phyloP scores from a whole-genome alignment of 2,329 filamentous ascomycete species.

The Colletotrichum magnum region DNA sequence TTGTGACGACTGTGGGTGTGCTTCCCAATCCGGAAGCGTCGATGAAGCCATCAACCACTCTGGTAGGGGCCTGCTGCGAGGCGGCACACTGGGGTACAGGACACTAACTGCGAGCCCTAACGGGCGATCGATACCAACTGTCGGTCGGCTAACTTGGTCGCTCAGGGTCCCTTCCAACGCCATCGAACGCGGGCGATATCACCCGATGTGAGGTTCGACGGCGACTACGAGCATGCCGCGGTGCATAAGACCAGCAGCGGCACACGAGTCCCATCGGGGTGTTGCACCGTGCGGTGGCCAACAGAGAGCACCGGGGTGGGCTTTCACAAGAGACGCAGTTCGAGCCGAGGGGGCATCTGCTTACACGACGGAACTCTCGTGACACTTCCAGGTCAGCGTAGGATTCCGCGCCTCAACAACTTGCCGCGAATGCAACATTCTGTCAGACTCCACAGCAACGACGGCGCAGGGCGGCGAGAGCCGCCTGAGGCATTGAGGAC shows the following conservation, averaged over 20 bases:
- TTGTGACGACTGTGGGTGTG: slow-evolving; percentile 29
- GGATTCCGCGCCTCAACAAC: slow-evolving; percentile 30
- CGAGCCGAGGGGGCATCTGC: not conserved
- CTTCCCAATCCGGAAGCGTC: slow-evolving; percentile 27
- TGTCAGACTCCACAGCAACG: slow-evolving; percentile 9
- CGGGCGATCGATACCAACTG: slow-evolving; percentile 24
- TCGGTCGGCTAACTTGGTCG: slow-evolving; percentile 7
- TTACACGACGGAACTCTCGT: not conserved
- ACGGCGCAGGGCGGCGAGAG: slow-evolving; percentile 13
- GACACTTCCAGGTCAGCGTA: slow-evolving; percentile 25
- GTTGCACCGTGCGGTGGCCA: not conserved
- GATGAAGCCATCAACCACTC: slow-evolving; percentile 13
- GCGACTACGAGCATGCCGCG: not conserved
- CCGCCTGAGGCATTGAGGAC: slow-evolving; percentile 10
- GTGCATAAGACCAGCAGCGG: not conserved
- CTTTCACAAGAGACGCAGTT: not conserved
- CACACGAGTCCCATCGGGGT: not conserved
- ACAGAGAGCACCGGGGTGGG: not conserved
- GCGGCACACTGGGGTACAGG: slow-evolving; percentile 29
- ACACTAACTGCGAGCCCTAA: slow-evolving; percentile 30
- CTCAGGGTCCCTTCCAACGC: slow-evolving; percentile 8
- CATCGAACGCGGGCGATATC: slow-evolving; percentile 2
- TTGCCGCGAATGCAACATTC: slow-evolving; percentile 18
- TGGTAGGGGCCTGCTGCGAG: slow-evolving; percentile 19
- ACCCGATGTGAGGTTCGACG: slow-evolving; percentile 9